Conservation (phyloP, 495 filamentous ascomycete genomes). For the Aspergillus steynii region DNA sequence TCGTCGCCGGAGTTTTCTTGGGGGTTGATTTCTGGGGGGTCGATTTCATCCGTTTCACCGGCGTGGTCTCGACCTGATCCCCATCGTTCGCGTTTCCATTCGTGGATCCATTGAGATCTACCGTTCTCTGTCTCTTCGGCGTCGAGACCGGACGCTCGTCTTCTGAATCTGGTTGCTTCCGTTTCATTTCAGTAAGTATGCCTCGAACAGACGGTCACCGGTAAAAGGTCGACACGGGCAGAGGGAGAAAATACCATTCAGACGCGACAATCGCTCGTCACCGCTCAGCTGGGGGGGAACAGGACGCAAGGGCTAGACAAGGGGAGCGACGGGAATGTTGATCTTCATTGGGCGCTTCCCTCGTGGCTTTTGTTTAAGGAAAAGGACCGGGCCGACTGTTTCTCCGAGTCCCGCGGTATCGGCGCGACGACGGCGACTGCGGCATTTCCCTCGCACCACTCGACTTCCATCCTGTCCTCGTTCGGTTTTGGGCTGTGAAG, state of each 20-base stretch:
- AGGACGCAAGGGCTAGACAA: conserved; percentile 17
- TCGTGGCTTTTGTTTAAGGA: conserved; percentile 2
- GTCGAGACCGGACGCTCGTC: conserved; percentile 41
- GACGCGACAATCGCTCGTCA: conserved; percentile 5
- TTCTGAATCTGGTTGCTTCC: conserved; percentile 46
- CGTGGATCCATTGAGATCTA: conserved; percentile 28
- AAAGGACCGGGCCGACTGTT: conserved; percentile 25
- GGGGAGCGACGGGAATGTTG: conserved; percentile 15
- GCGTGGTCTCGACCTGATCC: conserved; percentile 27
- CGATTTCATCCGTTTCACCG: conserved; percentile 31
- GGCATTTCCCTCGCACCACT: background rate
- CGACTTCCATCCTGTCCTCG: background rate
- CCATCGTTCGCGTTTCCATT: conserved; percentile 31
- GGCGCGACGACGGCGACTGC: conserved; percentile 9
- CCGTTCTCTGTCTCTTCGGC: conserved; percentile 41
- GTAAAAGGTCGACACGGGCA: background rate
- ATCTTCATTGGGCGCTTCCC: background rate
- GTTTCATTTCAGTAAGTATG: conserved; percentile 41
- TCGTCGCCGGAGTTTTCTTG: conserved; percentile 34
- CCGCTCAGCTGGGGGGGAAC: background rate
- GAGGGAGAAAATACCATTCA: conserved; percentile 39
- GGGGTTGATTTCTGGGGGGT: conserved; percentile 27
- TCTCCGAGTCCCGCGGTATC: conserved; percentile 39
- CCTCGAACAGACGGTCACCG: background rate
- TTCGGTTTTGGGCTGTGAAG: background rate